A percentile compares a stretch with the other conserved stretches of the same genome.
phyloP scores from a whole-genome alignment of 2,329 filamentous ascomycete species.

The Neobulgaria alba region DNA sequence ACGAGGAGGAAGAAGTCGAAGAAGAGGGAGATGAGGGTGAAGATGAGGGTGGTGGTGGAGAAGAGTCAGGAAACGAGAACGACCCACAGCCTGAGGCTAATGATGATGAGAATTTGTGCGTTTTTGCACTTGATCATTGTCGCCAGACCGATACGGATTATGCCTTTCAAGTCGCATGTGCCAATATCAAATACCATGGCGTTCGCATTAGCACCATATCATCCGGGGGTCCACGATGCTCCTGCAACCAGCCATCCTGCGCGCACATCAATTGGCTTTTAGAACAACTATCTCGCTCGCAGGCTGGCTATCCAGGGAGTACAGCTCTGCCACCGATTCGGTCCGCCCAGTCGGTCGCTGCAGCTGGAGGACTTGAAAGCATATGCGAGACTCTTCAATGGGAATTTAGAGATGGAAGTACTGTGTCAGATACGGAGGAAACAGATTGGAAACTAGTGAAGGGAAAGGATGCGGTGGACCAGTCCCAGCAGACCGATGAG shows the following conservation, averaged over 20 bases:
- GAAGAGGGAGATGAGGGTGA: not conserved
- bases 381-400: constrained; percentile 23
- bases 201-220: constrained; percentile 19
- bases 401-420: constrained; percentile 19
- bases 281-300: constrained; percentile 12
- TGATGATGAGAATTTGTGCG: too few relatives aligned
- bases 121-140: constrained; percentile 22
- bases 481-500: constrained; percentile 7
- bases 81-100: not conserved
- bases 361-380: constrained; percentile 16
- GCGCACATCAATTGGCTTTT: constrained; percentile 22
- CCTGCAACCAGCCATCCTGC: constrained; percentile 18
- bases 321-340: not conserved
- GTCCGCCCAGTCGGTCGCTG: constrained; percentile 15
- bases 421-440: constrained; percentile 14
- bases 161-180: constrained; percentile 25
- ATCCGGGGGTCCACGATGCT: constrained; percentile 13
- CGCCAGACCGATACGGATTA: constrained; percentile 17
- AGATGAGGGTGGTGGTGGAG: not conserved
- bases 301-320: not conserved
- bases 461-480: constrained; percentile 4
- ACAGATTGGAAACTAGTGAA: constrained; percentile 23
- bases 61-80: constrained; percentile 6
- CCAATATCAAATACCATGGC: constrained; percentile 18
- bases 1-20: constrained; percentile 9